Percentiles rank a stretch among this genome's conserved stretches.
Evolutionary conservation across 2,329 filamentous ascomycete species (phyloP).

Genomic region (Proliferodiscus dingleyae): DNA sequence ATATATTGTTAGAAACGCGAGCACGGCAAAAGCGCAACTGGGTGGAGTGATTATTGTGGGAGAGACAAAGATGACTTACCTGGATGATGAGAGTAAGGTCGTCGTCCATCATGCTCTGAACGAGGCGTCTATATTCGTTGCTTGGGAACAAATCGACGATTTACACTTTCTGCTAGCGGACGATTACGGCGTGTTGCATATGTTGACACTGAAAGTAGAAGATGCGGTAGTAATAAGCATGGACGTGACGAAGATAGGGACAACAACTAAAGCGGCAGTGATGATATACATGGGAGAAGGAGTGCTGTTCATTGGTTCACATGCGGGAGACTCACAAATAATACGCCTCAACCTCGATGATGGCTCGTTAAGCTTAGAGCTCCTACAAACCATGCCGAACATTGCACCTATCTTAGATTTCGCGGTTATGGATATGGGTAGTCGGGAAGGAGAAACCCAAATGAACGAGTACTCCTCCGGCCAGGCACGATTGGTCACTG

Average conservation of each 20-base stretch:
- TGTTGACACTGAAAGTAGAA: slow-evolving; percentile 72
- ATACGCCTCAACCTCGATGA: slow-evolving; percentile 55
- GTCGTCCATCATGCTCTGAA: slow-evolving; percentile 60
- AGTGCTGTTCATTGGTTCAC: slow-evolving; percentile 81
- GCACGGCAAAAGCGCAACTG: slow-evolving; percentile 48
- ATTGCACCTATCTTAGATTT: slow-evolving; percentile 93
- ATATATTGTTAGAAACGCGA: slow-evolving; percentile 51
- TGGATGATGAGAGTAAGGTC: slow-evolving; percentile 70
- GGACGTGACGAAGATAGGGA: slow-evolving; percentile 59
- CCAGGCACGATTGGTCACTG: slow-evolving; percentile 88
- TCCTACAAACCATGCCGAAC: slow-evolving; percentile 74
- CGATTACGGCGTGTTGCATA: slow-evolving; percentile 79
- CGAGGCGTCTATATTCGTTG: slow-evolving; percentile 80
- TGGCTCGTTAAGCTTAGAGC: slow-evolving; percentile 40
- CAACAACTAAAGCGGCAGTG: slow-evolving; percentile 69
- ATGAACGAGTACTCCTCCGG: slow-evolving; percentile 92
- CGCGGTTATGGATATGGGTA: slow-evolving; percentile 92
- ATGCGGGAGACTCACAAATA: slow-evolving; percentile 88
- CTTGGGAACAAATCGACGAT: slow-evolving; percentile 81
- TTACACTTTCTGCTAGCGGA: slow-evolving; percentile 85
- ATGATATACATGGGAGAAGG: slow-evolving; percentile 73
- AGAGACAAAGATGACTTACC: slow-evolving; percentile 78
- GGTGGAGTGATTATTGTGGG: slow-evolving; percentile 72
- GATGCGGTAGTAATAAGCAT: slow-evolving; percentile 66
- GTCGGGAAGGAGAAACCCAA: slow-evolving; percentile 70